Evolutionary conservation across 371 early-diverging fungal genomes (phyloP), one percentile per base, ranked within the genome.

Genomic region (Chytridiales sp.): DNA sequence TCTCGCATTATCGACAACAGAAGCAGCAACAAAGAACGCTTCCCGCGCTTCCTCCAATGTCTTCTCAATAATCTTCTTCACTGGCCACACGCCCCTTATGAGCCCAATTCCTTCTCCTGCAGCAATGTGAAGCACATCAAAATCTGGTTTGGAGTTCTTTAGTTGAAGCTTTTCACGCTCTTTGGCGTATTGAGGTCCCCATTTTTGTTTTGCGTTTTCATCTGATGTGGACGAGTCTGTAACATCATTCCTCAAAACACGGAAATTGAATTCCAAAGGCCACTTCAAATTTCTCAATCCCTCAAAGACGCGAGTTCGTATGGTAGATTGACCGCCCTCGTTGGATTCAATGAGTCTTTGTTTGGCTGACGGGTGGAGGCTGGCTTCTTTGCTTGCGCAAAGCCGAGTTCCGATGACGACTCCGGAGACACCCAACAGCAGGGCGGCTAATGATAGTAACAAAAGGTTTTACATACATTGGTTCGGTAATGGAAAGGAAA

Each of bases 101-200:
- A 60, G 17, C n/a, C 61, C 61, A 27, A 60, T 31, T n/a, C 53
- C 51, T 41, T 60, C 52, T 1, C 61, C 61, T 15, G 47, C 47
- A 22, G 46, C 52, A 13, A 60, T 13, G 27, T 49, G 34, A 26
- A 26, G 41, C 6, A 60, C 53, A 24, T 51, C 44, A 21, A 24
- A 51, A 31, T 60, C 29, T 11, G n/a, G n/a, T n/a, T n/a, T n/a
- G n/a, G n/a, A n/a, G n/a, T n/a, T n/a, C n/a, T n/a, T n/a, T n/a
- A n/a, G n/a, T n/a, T n/a, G n/a, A n/a, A n/a, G n/a, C n/a, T n/a
- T n/a, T n/a, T n/a, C n/a, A n/a, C n/a, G n/a, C n/a, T n/a, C n/a
- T n/a, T n/a, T n/a, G n/a, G n/a, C n/a, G n/a, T n/a, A n/a, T n/a
- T n/a, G n/a, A n/a, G n/a, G n/a, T n/a, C n/a, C n/a, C n/a, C n/a